A percentile compares a stretch with the other conserved stretches of the same genome.
These are phyloP conservation scores for Lactarius akahatsu DNA, from an alignment of 768 basidiomycete species.

Conservation along the genomic window DNA sequence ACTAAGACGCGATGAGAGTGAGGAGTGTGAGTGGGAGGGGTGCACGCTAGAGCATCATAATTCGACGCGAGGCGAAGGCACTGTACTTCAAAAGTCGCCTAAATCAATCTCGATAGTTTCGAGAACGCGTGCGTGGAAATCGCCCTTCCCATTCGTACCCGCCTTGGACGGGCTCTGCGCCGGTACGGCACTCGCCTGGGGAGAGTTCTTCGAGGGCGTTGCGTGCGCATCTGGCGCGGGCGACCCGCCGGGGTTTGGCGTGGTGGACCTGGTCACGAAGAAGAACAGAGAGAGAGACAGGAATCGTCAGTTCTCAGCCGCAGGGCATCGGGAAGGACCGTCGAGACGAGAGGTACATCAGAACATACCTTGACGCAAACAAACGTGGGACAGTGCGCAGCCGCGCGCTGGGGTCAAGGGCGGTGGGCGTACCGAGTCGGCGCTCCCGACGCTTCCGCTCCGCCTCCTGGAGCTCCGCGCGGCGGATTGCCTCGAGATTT, in stretches of 20 bases:
- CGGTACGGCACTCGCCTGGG: slow-evolving; percentile 26
- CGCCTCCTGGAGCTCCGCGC: slow-evolving; percentile 66
- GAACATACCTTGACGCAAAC: slow-evolving; percentile 60
- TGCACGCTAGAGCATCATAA: background rate
- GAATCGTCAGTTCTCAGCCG: background rate
- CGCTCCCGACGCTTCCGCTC: slow-evolving; percentile 73
- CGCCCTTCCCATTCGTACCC: slow-evolving; percentile 40
- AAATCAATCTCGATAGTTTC: slow-evolving; percentile 73
- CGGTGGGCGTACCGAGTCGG: slow-evolving; percentile 48
- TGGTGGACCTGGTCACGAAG: slow-evolving; percentile 38
- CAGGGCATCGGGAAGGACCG: background rate
- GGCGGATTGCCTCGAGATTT: slow-evolving; percentile 76
- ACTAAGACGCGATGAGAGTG: background rate
- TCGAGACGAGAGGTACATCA: background rate
- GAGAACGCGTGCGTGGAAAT: slow-evolving; percentile 57
- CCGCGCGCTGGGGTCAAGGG: slow-evolving; percentile 61
- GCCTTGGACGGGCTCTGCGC: slow-evolving; percentile 32
- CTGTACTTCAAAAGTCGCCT: slow-evolving; percentile 59
- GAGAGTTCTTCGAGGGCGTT: slow-evolving; percentile 40
- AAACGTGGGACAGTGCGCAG: slow-evolving; percentile 62
- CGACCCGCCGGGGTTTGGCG: slow-evolving; percentile 40
- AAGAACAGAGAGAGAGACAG: slow-evolving; percentile 19
- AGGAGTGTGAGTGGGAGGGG: background rate
- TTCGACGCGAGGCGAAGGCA: too few species aligned
- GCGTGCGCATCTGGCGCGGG: slow-evolving; percentile 29